Percentiles rank a stretch among this genome's conserved stretches.
Conservation (phyloP, 2,329 filamentous ascomycete genomes). For the Alternaria sp. region DNA sequence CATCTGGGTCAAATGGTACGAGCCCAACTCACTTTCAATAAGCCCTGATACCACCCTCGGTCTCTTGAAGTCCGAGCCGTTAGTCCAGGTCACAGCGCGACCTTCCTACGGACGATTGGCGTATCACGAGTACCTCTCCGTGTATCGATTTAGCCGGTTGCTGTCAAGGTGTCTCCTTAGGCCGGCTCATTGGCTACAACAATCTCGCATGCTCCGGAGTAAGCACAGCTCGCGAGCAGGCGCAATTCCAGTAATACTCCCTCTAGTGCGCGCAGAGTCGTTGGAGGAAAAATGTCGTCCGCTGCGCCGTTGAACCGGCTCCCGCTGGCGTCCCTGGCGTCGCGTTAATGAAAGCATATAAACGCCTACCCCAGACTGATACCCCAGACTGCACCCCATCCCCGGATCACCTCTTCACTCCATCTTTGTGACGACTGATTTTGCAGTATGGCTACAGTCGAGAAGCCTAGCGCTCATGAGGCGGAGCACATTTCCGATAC, state of each 20-base stretch:
- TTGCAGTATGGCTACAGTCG: slow-evolving; percentile 23
- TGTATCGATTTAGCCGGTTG: slow-evolving; percentile 17
- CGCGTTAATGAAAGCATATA: slow-evolving; percentile 7
- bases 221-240: not conserved
- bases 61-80: not conserved
- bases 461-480: slow-evolving; percentile 22
- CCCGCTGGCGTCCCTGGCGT: not conserved
- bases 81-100: not conserved
- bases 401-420: slow-evolving; percentile 10
- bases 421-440: not conserved
- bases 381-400: slow-evolving; percentile 15
- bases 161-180: not conserved
- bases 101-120: not conserved
- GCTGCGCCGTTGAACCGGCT: slow-evolving; percentile 8
- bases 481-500: slow-evolving; percentile 24
- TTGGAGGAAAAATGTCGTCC: slow-evolving; percentile 16
- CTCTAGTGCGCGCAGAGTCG: not conserved
- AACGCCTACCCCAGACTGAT: slow-evolving; percentile 10
- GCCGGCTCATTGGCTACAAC: slow-evolving; percentile 4
- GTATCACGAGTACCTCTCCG: not conserved
- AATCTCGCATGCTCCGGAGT: not conserved
- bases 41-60: not conserved
- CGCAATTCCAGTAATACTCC: not conserved
- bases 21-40: not conserved
- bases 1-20: not conserved